Evolutionary conservation across 306 rosid species (phyloP).

Genomic region (Rubus idaeus): DNA sequence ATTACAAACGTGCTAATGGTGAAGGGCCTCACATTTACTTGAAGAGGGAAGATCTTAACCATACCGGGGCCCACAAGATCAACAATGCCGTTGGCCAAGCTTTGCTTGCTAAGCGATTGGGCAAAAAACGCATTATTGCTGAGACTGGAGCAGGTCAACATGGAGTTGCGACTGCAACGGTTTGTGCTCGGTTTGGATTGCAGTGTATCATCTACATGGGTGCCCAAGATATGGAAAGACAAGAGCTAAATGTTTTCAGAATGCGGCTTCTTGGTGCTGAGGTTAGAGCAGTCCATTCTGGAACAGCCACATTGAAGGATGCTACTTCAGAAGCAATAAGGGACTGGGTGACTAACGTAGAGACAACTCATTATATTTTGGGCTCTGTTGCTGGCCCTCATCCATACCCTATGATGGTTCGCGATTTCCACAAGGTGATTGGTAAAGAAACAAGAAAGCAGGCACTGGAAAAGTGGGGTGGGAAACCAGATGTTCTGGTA

Average conservation of each 20-base stretch:
- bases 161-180: slow-evolving; percentile 98
- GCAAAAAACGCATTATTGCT: slow-evolving; percentile 83
- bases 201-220: slow-evolving; percentile 92
- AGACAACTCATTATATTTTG: slow-evolving; percentile 96
- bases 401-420: slow-evolving; percentile 98
- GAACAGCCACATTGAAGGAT: slow-evolving; percentile 93
- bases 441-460: slow-evolving; percentile 92
- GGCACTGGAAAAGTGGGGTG: slow-evolving; percentile 95
- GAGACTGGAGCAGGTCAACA: slow-evolving; percentile 99
- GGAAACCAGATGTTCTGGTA: slow-evolving; percentile 79
- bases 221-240: slow-evolving; percentile 96
- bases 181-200: slow-evolving; percentile 89
- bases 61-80: slow-evolving; percentile 96
- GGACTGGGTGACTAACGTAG: slow-evolving; percentile 98
- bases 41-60: slow-evolving; percentile 98
- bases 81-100: slow-evolving; percentile 94
- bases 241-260: slow-evolving; percentile 89
- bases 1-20: slow-evolving; percentile 72
- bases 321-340: slow-evolving; percentile 96
- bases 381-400: slow-evolving; percentile 98
- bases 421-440: slow-evolving; percentile 89
- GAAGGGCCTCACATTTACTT: slow-evolving; percentile 82
- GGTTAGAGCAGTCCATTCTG: slow-evolving; percentile 90
- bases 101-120: slow-evolving; percentile 83
- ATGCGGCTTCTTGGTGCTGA: slow-evolving; percentile 97